Base-by-base conservation (phyloP, 2,329 filamentous ascomycete genomes). In the Allantophomopsis cytisporea region DNA sequence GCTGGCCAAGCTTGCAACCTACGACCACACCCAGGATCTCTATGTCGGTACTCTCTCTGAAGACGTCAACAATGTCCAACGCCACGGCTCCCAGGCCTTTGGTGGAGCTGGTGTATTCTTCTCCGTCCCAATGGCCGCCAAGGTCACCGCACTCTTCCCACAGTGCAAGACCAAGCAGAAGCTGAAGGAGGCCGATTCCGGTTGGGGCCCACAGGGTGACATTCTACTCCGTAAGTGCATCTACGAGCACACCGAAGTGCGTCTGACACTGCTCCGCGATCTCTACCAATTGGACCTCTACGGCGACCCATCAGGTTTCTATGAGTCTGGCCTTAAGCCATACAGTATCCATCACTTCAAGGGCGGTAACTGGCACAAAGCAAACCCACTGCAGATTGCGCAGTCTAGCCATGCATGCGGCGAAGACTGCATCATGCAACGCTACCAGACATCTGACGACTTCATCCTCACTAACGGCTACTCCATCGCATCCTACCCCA, bases 381-480 rank as follows among this genome's bases (percentile, higher is more conserved):
- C 45, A n/a, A 39, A 52, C 16, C 39, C 51, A 17, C 42, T 44
- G 1, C 31, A 36, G 2, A 41, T 45, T 0, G 40, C 43, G 2
- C 41, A 40, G 8, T 44, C 50, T 1, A 38, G 37, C n/a, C 43
- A 44, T 23, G 50, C 41, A 1, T 50, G 49, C 31, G 51, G 51
- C 0, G 42, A 49, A 13, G 48, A 52, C 38, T 45, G 63, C 23
- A 47, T 66, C 5, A 50, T 67, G 33, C 61, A 61, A 35, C 54
- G 64, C 34, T 68, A 58, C 57, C 47, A 50, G 4, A 67, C 67
- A 37, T 49, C 50, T 5, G 56, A 63, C 28, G 55, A 57, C 23
- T 58, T 59, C 51, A 53, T 64, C 18, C 46, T 68, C 16, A 61
- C 58, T 15, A 68, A 67, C 43, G 64, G 64, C 1, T 66, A 58